Percentiles rank a stretch among this genome's conserved stretches.
Evolutionary conservation across 208 protist species (phyloP).

Genomic region (Leishmania gerbilli): DNA sequence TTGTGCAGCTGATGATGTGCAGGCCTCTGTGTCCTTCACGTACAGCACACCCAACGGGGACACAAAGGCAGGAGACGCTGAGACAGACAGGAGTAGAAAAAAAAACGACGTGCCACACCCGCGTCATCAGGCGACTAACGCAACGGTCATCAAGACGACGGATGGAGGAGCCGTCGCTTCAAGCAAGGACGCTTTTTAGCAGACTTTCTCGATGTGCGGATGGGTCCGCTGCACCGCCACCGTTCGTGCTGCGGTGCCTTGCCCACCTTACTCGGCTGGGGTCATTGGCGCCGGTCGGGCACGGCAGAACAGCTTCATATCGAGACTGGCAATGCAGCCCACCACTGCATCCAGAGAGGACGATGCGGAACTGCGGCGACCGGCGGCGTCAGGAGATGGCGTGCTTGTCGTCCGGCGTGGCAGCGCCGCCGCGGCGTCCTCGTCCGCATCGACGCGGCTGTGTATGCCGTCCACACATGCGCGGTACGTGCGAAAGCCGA

Average conservation of each 20-base stretch:
- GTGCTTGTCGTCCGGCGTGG: neutral
- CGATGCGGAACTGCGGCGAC: neutral
- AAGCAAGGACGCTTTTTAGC: neutral
- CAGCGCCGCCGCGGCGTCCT: neutral
- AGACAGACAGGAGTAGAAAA: neutral
- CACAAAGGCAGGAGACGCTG: neutral
- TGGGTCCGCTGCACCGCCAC: neutral
- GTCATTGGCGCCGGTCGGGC: neutral
- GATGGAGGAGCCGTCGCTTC: neutral
- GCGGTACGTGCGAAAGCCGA: slow-evolving; percentile 1
- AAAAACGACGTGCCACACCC: no score
- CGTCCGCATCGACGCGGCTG: neutral
- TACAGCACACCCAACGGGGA: neutral
- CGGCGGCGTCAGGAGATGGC: neutral
- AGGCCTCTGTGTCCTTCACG: neutral
- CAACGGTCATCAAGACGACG: neutral
- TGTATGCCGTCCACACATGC: slow-evolving; percentile 15
- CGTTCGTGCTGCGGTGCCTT: neutral
- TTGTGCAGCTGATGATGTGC: neutral
- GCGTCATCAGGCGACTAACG: neutral
- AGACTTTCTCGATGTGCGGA: neutral
- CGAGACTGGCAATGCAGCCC: slow-evolving; percentile 12
- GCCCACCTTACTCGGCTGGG: neutral
- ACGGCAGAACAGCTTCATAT: slow-evolving; percentile 9
- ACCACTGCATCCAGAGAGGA: slow-evolving; percentile 1